phyloP scores from a whole-genome alignment of 1,284 basidiomycete species.

The Anthracocystis walkeri region DNA sequence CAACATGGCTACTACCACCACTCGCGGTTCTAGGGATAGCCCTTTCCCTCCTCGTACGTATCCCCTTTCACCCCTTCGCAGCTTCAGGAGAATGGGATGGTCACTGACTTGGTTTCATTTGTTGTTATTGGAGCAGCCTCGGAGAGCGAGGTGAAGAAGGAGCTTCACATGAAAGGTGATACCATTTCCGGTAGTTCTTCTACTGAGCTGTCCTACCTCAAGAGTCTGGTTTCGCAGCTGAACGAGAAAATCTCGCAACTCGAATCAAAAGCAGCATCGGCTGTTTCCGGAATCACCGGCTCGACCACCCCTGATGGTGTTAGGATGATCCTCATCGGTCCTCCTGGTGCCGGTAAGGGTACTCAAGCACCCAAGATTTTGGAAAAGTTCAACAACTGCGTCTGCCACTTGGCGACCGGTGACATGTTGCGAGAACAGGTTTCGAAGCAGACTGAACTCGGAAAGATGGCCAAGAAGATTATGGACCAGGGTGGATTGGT shows the following conservation, averaged over 20 bases:
- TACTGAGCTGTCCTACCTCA: constrained; percentile 65
- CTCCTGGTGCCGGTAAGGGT: constrained; percentile 98
- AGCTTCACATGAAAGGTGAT: constrained; percentile 46
- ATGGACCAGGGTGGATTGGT: constrained; percentile 92
- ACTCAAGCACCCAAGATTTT: constrained; percentile 95
- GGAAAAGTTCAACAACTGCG: constrained; percentile 82
- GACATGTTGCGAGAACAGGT: constrained; percentile 99
- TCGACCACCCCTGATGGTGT: constrained; percentile 49
- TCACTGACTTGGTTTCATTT: constrained; percentile 11
- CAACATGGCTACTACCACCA: constrained; percentile 51
- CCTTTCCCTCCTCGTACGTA: constrained; percentile 49
- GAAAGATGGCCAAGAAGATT: constrained; percentile 93
- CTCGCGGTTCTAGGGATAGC: constrained; percentile 52
- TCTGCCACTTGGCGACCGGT: constrained; percentile 97
- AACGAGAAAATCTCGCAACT: constrained; percentile 64
- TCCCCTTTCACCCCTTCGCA: background rate
- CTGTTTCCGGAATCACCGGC: constrained; percentile 33
- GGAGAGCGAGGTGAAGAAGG: constrained; percentile 44
- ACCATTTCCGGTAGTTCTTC: constrained; percentile 31
- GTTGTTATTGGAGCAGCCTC: constrained; percentile 11
- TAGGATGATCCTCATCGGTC: constrained; percentile 91
- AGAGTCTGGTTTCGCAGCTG: constrained; percentile 65
- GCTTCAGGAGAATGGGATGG: background rate
- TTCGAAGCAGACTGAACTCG: constrained; percentile 84
- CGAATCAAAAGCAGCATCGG: constrained; percentile 47